Base-by-base conservation (phyloP, 1,284 basidiomycete species). In the Pyrrhoderma lamaoense region DNA sequence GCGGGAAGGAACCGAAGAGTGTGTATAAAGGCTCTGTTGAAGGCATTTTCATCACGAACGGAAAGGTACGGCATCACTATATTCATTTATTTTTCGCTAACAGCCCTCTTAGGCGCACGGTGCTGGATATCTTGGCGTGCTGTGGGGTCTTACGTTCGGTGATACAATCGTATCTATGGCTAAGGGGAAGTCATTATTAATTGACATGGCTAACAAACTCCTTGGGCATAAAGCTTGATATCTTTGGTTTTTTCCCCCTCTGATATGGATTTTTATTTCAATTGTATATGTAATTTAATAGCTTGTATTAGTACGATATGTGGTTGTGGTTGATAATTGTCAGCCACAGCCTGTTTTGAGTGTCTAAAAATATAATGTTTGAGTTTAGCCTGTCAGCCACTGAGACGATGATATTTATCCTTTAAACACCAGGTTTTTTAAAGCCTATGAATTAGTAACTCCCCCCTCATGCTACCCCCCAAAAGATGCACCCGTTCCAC, bases 31-130 rank as follows among this genome's bases (percentile, higher is more conserved):
- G 78, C 14, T 64, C 65, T 18, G 51, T 61, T 0, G 81, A 85
- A 62, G 54, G 76, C 52, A 79, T 85, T 43, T 38, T 75, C 19
- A 59, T 85, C 49, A 78, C 80, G 8, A 72, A 77, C 52, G 82
- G 82, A 50, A 78, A 69, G 73, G 82, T 82, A 48, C 5, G 35
- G 9, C 35, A 37, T 37, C 13, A 11, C 11, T 42, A 18, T 9
- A 9, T 49, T n/a, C 3, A 13, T 34, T 23, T 34, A 23, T 13
- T 14, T 27, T 45, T 36, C 8, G 11, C 21, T 42, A 23, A 14
- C 3, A 45, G 47, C 31, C 21, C 9, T 42, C 11, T 13, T 37
- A 57, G 56, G 25, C 37, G 13, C 49, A 56, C 14, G 59, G 60
- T 14, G 52, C 56, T 11, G 49, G 51, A 7, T 60, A 56, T 47